A percentile compares a stretch with the other conserved stretches of the same genome.
phyloP scores from a whole-genome alignment of 2,329 filamentous ascomycete species.

The Claviceps cyperi region DNA sequence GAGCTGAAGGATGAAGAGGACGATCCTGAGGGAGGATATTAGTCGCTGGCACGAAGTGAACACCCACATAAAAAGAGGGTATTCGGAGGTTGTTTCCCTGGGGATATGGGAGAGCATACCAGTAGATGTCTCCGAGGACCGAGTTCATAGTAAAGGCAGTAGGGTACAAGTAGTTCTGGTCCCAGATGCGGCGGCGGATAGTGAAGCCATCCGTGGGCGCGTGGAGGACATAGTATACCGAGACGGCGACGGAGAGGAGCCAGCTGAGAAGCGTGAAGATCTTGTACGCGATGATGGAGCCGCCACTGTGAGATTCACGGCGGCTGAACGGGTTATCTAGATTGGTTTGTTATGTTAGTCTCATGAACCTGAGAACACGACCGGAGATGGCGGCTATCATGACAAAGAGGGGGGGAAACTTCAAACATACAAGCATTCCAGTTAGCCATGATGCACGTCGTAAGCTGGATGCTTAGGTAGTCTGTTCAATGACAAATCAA shows the following conservation, averaged over 20 bases:
- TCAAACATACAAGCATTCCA: neutral
- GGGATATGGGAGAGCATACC: slow-evolving; percentile 30
- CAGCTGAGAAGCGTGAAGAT: slow-evolving; percentile 60
- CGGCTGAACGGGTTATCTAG: slow-evolving; percentile 64
- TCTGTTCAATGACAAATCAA: neutral
- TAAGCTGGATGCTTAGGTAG: neutral
- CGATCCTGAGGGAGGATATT: slow-evolving; percentile 34
- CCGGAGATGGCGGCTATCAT: no score
- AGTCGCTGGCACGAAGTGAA: no score
- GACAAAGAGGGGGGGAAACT: no score
- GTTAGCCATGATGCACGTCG: neutral
- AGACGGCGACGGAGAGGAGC: slow-evolving; percentile 55
- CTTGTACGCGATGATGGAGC: slow-evolving; percentile 58
- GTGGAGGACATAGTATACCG: slow-evolving; percentile 60
- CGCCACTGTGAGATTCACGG: slow-evolving; percentile 48
- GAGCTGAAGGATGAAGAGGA: slow-evolving; percentile 61
- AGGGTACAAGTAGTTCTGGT: slow-evolving; percentile 49
- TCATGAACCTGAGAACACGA: no score
- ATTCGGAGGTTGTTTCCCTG: no score
- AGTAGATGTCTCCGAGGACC: slow-evolving; percentile 55
- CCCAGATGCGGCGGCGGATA: slow-evolving; percentile 55
- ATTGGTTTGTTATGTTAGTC: no score
- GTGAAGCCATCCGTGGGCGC: slow-evolving; percentile 46
- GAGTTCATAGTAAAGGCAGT: slow-evolving; percentile 67
- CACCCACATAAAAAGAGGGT: no score